phyloP scores from a whole-genome alignment of 1,284 basidiomycete genomes.

The Marasmius sp. region DNA sequence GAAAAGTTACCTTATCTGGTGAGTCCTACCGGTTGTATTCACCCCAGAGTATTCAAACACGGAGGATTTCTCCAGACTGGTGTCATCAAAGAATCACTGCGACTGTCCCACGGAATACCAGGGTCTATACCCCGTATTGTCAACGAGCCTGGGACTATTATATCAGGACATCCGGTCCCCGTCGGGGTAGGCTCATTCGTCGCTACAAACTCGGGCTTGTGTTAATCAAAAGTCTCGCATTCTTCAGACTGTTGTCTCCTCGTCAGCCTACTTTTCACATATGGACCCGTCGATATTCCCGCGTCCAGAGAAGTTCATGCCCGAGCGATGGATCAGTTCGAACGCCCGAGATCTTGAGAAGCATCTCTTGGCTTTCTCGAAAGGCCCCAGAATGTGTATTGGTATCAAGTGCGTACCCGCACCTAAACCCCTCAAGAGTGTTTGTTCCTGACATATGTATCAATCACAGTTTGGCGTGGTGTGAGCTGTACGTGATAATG shows the following conservation, averaged over 20 bases:
- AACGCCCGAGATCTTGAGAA: background rate
- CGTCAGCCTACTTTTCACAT: constrained; percentile 3
- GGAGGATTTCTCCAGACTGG: background rate
- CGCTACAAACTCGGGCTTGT: background rate
- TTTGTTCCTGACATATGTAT: background rate
- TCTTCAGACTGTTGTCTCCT: constrained; percentile 6
- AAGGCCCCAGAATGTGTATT: constrained; percentile 10
- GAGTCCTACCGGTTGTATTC: background rate
- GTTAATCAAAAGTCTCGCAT: background rate
- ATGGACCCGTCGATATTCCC: constrained; percentile 5
- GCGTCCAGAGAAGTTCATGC: constrained; percentile 5
- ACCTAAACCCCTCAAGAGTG: background rate
- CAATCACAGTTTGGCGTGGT: constrained; percentile 22
- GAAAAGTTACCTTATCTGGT: constrained; percentile 20
- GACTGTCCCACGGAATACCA: constrained; percentile 5
- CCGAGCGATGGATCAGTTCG: constrained; percentile 8
- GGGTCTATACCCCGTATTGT: constrained; percentile 7
- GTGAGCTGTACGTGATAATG: constrained; percentile 25
- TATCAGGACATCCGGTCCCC: constrained; percentile 7
- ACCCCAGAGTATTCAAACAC: background rate
- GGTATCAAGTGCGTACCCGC: background rate
- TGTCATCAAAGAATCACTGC: constrained; percentile 12
- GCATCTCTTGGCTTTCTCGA: constrained; percentile 7
- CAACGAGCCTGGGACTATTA: background rate
- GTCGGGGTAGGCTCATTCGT: constrained; percentile 1